Base-by-base conservation (phyloP, 495 filamentous ascomycete species). In the Neurospora sublineolata region DNA sequence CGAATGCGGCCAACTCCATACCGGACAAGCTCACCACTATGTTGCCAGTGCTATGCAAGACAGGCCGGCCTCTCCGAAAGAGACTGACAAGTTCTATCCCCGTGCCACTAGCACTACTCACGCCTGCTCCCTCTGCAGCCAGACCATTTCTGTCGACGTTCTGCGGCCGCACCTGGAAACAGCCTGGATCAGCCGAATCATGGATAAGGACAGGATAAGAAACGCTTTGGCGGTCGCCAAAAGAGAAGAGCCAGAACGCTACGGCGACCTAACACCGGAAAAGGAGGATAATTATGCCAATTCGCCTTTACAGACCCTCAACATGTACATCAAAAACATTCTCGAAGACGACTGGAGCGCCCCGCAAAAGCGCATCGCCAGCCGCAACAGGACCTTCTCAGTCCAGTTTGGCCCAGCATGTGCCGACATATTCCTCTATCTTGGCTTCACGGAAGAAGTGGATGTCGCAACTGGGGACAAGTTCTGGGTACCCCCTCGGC, bases 351-450 rank as follows among this genome's bases (percentile, higher is more conserved):
- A 72, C 69, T 76, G 9, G 74, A 79, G 69, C 74, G 78, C 46
- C 0, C 64, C 73, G 38, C 82, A 83, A 41, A 88, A 87, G 77
- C 75, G 79, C 27, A 92, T 94, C 70, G 86, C 88, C 4, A 84
- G 85, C 16, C 80, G 86, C 9, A 94, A 94, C 80, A 94, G 92
- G 78, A 86, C 85, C 18, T 96, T 93, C 75, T 82, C 87, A 69
- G 82, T 89, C 16, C 86, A 88, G 46, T 91, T 94, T 77, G 91
- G 92, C 16, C 80, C 79, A 33, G 84, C 87, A 20, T 92, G 91
- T 77, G 82, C 87, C 71, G 80, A 86, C 39, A 75, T 94, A 40
- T 83, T 94, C 41, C 83, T 84, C 68, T 88, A 86, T 42, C 78
- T 94, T 4, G 90, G 87, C 4, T 94, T 94, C 75, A 72, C 77